Percentiles rank a stretch among this genome's conserved stretches.
Conservation (phyloP, 1,284 basidiomycete genomes). For the Phaffia rhodozyma region DNA sequence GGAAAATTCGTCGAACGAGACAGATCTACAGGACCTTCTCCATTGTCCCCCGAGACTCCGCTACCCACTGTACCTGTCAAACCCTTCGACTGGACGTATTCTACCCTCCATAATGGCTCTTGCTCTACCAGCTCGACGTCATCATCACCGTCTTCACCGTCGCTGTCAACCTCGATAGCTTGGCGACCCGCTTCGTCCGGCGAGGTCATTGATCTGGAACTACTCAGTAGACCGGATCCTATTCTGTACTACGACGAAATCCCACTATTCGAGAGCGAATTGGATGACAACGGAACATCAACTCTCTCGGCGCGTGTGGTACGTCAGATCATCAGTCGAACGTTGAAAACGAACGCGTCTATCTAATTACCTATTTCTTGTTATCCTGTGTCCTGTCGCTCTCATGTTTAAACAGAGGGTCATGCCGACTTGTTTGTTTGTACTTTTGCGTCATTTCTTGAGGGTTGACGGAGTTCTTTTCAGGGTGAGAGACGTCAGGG, state of each 20-base stretch:
- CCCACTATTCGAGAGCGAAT: conserved; percentile 81
- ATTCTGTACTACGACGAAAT: conserved; percentile 92
- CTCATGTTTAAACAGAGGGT: conserved; percentile 53
- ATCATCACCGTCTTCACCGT: conserved; percentile 6
- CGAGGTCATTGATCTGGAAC: conserved; percentile 61
- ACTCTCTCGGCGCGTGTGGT: conserved; percentile 72
- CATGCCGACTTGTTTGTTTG: conserved; percentile 92
- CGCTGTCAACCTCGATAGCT: conserved; percentile 17
- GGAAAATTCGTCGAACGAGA: conserved; percentile 17
- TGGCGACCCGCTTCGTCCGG: conserved; percentile 41
- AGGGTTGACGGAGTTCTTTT: conserved; percentile 94
- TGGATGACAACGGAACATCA: conserved; percentile 87
- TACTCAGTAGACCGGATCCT: conserved; percentile 78
- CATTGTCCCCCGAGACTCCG: conserved; percentile 40
- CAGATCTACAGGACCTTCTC: conserved; percentile 18
- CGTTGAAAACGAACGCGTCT: not conserved
- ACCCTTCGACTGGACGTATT: conserved; percentile 97
- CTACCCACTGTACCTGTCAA: conserved; percentile 68
- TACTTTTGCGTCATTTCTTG: conserved; percentile 82
- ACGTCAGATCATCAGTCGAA: conserved; percentile 31
- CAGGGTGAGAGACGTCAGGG: conserved; percentile 73
- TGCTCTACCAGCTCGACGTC: not conserved
- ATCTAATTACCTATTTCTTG: not conserved
- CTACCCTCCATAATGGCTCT: conserved; percentile 71
- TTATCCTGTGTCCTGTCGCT: not conserved